Percentiles rank a stretch among this genome's conserved stretches.
These are phyloP conservation scores for Angomonas ambiguus DNA, from an alignment of 208 protist genomes.

Conservation along the genomic window DNA sequence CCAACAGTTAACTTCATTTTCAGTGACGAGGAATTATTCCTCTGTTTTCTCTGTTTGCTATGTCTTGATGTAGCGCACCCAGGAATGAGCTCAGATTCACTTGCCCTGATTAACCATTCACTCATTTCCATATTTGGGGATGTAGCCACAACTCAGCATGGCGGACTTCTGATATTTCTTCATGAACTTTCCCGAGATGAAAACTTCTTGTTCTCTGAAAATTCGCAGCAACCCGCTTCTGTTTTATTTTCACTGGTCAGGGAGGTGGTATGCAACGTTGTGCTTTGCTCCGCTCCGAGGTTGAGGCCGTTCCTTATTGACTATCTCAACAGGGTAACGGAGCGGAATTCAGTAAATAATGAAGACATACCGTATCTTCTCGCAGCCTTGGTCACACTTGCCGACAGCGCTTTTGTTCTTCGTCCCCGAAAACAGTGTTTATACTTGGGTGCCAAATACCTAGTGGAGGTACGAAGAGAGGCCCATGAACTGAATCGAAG, in stretches of 20 bases:
- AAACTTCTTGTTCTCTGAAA: conserved; percentile 40
- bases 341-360: conserved; percentile 28
- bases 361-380: conserved; percentile 42
- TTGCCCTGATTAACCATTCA: conserved; percentile 63
- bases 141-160: conserved; percentile 41
- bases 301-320: conserved; percentile 30
- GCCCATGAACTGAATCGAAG: conserved; percentile 41
- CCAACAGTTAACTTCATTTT: conserved; percentile 68
- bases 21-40: conserved; percentile 81
- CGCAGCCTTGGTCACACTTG: conserved; percentile 45
- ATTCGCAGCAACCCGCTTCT: neutral
- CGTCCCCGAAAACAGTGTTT: conserved; percentile 47
- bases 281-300: conserved; percentile 31
- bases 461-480: conserved; percentile 52
- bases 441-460: conserved; percentile 27
- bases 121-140: conserved; percentile 71
- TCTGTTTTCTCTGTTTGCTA: conserved; percentile 67
- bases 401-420: conserved; percentile 59
- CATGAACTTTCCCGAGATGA: conserved; percentile 42
- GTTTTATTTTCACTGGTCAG: conserved; percentile 34
- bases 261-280: conserved; percentile 51
- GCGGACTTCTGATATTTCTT: conserved; percentile 44
- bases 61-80: conserved; percentile 75
- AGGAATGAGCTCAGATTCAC: conserved; percentile 67
- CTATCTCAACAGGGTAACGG: conserved; percentile 28